Evolutionary conservation across 768 basidiomycete genomes (phyloP), one percentile per base, ranked within the genome.

Genomic region (Leccinum broughii): DNA sequence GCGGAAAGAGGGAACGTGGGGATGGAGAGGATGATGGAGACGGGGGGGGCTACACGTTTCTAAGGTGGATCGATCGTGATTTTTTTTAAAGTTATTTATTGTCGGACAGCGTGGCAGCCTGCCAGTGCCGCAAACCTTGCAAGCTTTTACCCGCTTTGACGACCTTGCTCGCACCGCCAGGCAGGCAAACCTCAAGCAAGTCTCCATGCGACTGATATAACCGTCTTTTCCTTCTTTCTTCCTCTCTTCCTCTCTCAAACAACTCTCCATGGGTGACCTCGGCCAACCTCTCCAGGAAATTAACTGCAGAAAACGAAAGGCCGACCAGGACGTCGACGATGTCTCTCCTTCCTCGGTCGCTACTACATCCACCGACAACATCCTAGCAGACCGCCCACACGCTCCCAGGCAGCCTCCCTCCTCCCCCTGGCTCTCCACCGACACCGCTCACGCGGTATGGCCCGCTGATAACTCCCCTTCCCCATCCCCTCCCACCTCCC

Each of bases 301-400:
- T 56, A 74, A 81, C 80, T 78, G 80, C 70, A 81, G 85, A 70
- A 90, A 90, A 75, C 85, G 89, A 65, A 90, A 91, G 75, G 82
- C 85, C 0, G 82, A 82, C 70, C 56, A 70, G 30, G 85, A 88
- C 44, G 44, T 20, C 59, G 79, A 81, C 51, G 74, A 75, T 50
- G 58, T 51, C 49, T 60, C 63, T 52, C 81, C 82, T 68, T 56
- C 62, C 32, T 75, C 79, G 50, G 35, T 68, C 15, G 39, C 65
- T 14, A 28, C 70, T 13, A 28, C 70, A 0, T 6, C 17, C 66
- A 8, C 69, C 52, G 70, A 79, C 61, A 71, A 71, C 55, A 78
- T 77, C 63, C 68, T 76, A 64, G 66, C 75, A 37, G 75, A 77
- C 67, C 65, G 70, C 50, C 64, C 74, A 41, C 65, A 72, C 52